phyloP scores from a whole-genome alignment of 2,329 filamentous ascomycete species.

The Sphaerulina vaccinii region DNA sequence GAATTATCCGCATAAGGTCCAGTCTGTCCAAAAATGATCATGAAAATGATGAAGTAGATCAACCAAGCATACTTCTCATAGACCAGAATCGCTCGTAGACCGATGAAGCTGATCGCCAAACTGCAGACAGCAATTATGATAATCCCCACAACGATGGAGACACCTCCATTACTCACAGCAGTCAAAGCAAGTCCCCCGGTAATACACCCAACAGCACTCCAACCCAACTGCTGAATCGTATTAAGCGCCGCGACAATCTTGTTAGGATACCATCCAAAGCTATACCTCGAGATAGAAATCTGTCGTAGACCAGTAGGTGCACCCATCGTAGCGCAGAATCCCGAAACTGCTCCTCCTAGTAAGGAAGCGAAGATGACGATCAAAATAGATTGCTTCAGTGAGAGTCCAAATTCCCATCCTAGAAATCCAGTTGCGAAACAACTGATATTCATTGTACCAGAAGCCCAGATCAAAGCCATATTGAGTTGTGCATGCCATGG shows the following conservation, averaged over 20 bases:
- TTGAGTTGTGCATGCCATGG: constrained; percentile 39
- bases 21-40: constrained; percentile 50
- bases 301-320: constrained; percentile 42
- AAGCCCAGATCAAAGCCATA: constrained; percentile 39
- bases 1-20: constrained; percentile 45
- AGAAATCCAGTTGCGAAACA: constrained; percentile 45
- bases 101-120: constrained; percentile 42
- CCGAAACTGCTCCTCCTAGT: constrained; percentile 34
- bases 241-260: constrained; percentile 51
- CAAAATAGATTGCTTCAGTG: constrained; percentile 42
- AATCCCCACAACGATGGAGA: constrained; percentile 47
- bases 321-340: constrained; percentile 38
- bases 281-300: constrained; percentile 47
- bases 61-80: constrained; percentile 54
- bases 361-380: constrained; percentile 36
- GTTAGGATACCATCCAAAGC: constrained; percentile 53
- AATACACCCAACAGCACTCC: constrained; percentile 44
- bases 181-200: constrained; percentile 45
- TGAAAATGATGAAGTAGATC: constrained; percentile 48
- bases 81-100: constrained; percentile 46
- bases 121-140: constrained; percentile 44
- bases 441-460: constrained; percentile 38
- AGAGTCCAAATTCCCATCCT: constrained; percentile 50
- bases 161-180: constrained; percentile 44
- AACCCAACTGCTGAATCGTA: constrained; percentile 48